Percentiles rank a stretch among this genome's conserved stretches.
These are phyloP conservation scores for Lotmaria passim DNA, from an alignment of 208 protist species.

Conservation along the genomic window DNA sequence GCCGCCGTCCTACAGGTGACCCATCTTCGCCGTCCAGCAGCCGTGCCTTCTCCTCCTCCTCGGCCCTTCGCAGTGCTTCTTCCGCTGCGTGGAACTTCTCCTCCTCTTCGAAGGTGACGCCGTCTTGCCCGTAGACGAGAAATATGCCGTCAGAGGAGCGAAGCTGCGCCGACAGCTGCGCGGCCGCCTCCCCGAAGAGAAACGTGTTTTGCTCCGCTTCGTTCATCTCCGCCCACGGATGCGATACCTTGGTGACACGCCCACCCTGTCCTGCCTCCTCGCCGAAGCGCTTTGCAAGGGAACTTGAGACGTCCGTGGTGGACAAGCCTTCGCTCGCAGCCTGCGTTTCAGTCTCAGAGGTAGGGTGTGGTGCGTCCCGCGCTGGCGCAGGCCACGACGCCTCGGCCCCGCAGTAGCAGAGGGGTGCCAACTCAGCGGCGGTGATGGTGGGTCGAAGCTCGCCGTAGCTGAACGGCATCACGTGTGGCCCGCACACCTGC, in stretches of 20 bases:
- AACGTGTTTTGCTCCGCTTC: conserved; percentile 47
- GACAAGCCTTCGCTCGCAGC: no score
- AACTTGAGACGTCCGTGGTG: no score
- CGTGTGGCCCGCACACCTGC: conserved; percentile 52
- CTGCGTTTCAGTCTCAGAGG: no score
- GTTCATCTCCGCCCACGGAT: conserved; percentile 19
- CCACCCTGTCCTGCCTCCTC: neutral
- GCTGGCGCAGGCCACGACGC: conserved; percentile 14
- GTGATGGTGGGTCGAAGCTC: conserved; percentile 51
- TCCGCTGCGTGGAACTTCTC: conserved; percentile 9
- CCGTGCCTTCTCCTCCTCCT: neutral
- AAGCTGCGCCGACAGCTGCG: conserved; percentile 19
- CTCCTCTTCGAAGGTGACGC: conserved; percentile 21
- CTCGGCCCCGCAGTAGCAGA: conserved; percentile 9
- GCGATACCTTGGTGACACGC: neutral
- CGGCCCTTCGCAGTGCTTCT: neutral
- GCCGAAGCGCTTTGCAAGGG: neutral
- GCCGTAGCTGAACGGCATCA: conserved; percentile 71
- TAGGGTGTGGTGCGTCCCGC: no score
- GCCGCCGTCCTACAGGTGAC: neutral
- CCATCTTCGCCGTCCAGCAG: neutral
- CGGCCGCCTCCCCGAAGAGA: conserved; percentile 38
- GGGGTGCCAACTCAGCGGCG: conserved; percentile 47
- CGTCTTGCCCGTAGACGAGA: conserved; percentile 28
- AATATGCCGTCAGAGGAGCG: conserved; percentile 29